phyloP scores from a whole-genome alignment of 2,329 filamentous ascomycete species.

The Bipolaris victoriae region DNA sequence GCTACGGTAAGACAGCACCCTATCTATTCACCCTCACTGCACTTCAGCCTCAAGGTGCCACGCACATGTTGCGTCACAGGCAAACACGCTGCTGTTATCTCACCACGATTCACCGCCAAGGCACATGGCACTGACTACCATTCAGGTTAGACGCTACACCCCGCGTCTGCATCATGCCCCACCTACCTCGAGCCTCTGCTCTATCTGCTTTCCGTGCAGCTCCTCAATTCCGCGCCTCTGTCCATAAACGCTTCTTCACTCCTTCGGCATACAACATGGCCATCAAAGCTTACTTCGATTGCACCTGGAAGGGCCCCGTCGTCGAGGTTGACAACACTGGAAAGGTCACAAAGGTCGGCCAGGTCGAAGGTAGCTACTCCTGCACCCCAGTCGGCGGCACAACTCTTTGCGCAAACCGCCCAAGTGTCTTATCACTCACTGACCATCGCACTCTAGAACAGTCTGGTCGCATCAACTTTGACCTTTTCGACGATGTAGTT shows the following conservation, averaged over 20 bases:
- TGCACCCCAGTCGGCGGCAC: neutral
- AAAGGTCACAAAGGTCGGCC: constrained; percentile 55
- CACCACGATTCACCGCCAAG: constrained; percentile 25
- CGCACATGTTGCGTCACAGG: constrained; percentile 1
- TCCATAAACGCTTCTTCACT: constrained; percentile 61
- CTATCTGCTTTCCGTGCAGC: constrained; percentile 44
- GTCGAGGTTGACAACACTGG: constrained; percentile 65
- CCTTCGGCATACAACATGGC: constrained; percentile 76
- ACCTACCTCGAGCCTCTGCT: constrained; percentile 41
- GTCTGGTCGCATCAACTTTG: constrained; percentile 82
- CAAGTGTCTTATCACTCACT: constrained; percentile 22
- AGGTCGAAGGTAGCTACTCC: constrained; percentile 63
- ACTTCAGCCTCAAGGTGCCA: constrained; percentile 13
- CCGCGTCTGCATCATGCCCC: constrained; percentile 34
- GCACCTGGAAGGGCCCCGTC: constrained; percentile 73
- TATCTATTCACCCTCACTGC: neutral
- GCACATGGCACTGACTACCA: constrained; percentile 22
- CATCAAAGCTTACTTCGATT: constrained; percentile 76
- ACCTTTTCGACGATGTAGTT: constrained; percentile 82
- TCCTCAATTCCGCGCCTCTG: constrained; percentile 45
- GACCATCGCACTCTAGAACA: constrained; percentile 61
- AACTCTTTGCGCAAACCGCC: neutral
- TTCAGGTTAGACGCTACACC: constrained; percentile 28
- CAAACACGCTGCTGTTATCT: constrained; percentile 10
- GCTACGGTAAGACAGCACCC: constrained; percentile 10